Evolutionary conservation across 306 rosid genomes (phyloP), one percentile per base, ranked within the genome.

Genomic region (apple (Malus domestica)): DNA sequence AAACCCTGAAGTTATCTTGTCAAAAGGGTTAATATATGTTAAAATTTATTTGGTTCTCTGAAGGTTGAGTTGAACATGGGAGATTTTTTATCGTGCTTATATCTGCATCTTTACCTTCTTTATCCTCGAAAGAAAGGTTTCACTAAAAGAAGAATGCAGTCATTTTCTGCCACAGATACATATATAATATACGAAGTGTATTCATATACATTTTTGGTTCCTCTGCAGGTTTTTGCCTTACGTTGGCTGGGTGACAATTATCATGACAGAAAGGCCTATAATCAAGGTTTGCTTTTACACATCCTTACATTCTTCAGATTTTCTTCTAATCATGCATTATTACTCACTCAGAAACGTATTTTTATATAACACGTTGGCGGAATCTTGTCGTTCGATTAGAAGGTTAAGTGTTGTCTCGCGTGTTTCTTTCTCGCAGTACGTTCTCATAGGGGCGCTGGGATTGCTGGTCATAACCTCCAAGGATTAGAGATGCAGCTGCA

Each of bases 221-320:
- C 15, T 63, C 22, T 67, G 85, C 88, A 90, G 96, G 83, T 84
- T 90, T 78, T 79, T 94, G 80, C 97, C 96, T 49, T 86, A 87
- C 33, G 84, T 77, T 77, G 98, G 97, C 29, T 91, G 86, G 86
- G 80, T 62, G 64, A 89, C 96, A 23, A 87, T 94, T 55, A 78
- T 91, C 67, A 84, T 90, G 93, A 85, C 90, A 8, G 93, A 94
- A 22, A 83, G 70, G 58, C 98, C 98, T 42, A 54, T 86, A 38
- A 15, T 94, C 80, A 89, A 90, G 98, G 97, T 91, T 66, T 76
- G 91, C 67, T 64, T 69, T 38, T 1, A 19, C 16, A n/a, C 23
- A 7, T 54, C 32, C 44, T 55, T 6, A 1, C 40, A 12, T 32
- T 71, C 64, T 71, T 71, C 64, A 32, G 6, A 29, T 38, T n/a